Evolutionary conservation across 2,329 filamentous ascomycete species (phyloP), one percentile per base, ranked within the genome.

Genomic region (Penicillium corylophilum): DNA sequence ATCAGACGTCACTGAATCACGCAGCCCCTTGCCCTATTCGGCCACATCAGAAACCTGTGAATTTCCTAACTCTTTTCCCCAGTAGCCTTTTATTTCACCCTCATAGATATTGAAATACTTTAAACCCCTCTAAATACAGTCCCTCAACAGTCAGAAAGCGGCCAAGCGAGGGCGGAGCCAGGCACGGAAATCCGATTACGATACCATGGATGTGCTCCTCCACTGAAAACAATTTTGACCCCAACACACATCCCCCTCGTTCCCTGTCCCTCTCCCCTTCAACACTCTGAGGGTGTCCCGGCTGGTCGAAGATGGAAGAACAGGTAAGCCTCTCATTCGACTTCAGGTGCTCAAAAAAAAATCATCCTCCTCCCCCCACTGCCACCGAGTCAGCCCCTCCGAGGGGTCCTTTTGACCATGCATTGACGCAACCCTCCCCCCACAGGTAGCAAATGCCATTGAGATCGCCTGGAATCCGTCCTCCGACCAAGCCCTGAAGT

Each of bases 391-490:
- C 44, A 49, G 47, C 62, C 40, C 18, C 49, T 53, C 51, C 46
- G 51, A 52, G 44, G 52, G 51, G 24, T 38, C 35, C 43, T 24
- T 31, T 42, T 42, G 12, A 46, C 39, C 33, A 36, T 41, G 20
- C 35, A 55, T 54, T 67, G 56, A 66, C 58, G 58, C 42, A 23
- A 44, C 33, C 48, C n/a, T 26, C 44, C 23, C 42, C 15, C 51
- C 10, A 46, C 51, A 96, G 90, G 86, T 96, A 73, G 89, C 94
- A 77, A 93, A 90, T 77, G 94, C 94, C 74, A 94, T 97, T 77
- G 85, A 94, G 74, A 95, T 97, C 77, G 90, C 90, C 74, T 94
- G 86, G 78, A 87, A 93, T 74, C 89, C 90, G 53, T 76, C 82
- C 65, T 88, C 90, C 64, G 85, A 92, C 73, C 85, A 83, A 66